Conservation (phyloP, 768 basidiomycete species). For the Wakefieldia striispora region DNA sequence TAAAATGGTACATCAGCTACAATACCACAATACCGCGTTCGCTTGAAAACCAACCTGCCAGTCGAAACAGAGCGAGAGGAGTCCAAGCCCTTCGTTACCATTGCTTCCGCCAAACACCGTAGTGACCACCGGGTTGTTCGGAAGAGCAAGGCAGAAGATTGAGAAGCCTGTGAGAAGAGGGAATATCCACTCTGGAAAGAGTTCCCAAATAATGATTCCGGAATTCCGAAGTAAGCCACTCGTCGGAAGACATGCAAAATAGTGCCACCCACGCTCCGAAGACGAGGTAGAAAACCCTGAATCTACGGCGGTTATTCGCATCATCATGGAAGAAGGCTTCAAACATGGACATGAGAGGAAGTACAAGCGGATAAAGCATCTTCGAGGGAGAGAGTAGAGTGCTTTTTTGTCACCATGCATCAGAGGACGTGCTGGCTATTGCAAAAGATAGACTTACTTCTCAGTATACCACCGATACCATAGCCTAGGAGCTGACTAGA, state of each 20-base stretch:
- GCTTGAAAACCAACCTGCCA: conserved; percentile 48
- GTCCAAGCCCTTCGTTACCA: conserved; percentile 61
- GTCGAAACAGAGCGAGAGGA: conserved; percentile 58
- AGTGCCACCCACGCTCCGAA: conserved; percentile 31
- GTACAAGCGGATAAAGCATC: conserved; percentile 40
- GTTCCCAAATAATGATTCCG: conserved; percentile 34
- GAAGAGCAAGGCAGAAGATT: conserved; percentile 57
- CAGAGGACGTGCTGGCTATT: not conserved
- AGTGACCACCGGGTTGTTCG: conserved; percentile 48
- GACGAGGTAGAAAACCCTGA: conserved; percentile 31
- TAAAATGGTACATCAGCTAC: not conserved
- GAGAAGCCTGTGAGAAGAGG: conserved; percentile 62
- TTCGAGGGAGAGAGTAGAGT: conserved; percentile 42
- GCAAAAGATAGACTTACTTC: conserved; percentile 32
- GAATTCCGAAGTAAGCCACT: not conserved
- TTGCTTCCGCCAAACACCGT: conserved; percentile 60
- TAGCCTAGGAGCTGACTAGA: conserved; percentile 43
- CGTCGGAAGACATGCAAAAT: conserved; percentile 12
- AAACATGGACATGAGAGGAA: conserved; percentile 25
- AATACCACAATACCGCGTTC: not conserved
- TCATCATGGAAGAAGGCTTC: conserved; percentile 43
- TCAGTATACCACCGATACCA: conserved; percentile 53
- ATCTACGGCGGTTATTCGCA: conserved; percentile 36
- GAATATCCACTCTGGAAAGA: conserved; percentile 39
- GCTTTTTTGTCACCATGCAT: conserved; percentile 9